A percentile compares a stretch with the other conserved stretches of the same genome.
phyloP scores from a whole-genome alignment of 202 grass and related monocot species.

The Zoysia matrella region DNA sequence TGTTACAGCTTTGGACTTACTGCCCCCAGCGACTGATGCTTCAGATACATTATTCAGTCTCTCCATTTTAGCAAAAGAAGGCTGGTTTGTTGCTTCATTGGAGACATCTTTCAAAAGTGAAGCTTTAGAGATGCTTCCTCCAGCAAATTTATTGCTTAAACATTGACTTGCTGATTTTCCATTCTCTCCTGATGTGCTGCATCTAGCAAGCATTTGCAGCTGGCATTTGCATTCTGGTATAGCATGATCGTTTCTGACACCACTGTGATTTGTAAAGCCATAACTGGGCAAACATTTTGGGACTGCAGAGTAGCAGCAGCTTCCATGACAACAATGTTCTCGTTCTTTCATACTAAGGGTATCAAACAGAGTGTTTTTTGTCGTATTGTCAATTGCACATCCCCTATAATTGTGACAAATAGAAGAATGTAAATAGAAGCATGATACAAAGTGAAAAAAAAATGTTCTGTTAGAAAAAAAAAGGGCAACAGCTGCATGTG shows the following conservation, averaged over 20 bases:
- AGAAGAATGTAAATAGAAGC: constrained; percentile 42
- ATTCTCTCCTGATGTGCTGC: constrained; percentile 41
- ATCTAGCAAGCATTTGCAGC: constrained; percentile 42
- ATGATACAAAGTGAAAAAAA: constrained; percentile 6
- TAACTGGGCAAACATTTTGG: constrained; percentile 54
- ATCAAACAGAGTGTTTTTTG: constrained; percentile 40
- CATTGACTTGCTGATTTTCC: constrained; percentile 65
- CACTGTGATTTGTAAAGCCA: constrained; percentile 42
- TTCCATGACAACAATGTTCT: constrained; percentile 42
- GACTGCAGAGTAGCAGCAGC: constrained; percentile 52
- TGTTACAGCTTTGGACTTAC: constrained; percentile 31
- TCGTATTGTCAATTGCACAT: constrained; percentile 44
- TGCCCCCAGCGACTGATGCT: constrained; percentile 31
- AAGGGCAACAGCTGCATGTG: no score
- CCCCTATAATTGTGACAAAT: constrained; percentile 55
- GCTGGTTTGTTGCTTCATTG: constrained; percentile 46
- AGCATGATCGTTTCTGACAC: constrained; percentile 44
- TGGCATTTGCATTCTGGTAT: constrained; percentile 34
- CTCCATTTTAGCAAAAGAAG: constrained; percentile 42
- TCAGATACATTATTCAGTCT: constrained; percentile 48
- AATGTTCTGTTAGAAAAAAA: not conserved
- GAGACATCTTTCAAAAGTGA: constrained; percentile 56
- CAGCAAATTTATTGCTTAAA: constrained; percentile 52
- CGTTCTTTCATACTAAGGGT: constrained; percentile 49
- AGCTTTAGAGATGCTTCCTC: constrained; percentile 42